Base-by-base conservation (phyloP, 495 filamentous ascomycete species). In the Friedmanniomyces simplex region DNA sequence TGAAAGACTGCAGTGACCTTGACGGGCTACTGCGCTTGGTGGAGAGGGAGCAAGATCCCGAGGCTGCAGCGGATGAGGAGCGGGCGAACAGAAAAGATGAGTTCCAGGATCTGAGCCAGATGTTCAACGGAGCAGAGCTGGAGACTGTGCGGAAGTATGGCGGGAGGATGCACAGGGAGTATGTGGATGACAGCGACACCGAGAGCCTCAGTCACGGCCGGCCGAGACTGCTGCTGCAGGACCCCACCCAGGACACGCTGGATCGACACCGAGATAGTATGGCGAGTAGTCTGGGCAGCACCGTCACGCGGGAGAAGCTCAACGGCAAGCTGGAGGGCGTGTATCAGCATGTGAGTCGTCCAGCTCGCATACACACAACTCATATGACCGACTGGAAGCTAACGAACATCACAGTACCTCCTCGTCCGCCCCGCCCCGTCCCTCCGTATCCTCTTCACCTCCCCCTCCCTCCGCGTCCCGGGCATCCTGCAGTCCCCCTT, bases 401-500 rank as follows among this genome's bases (percentile, higher is more conserved):
- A 55, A 21, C 21, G 18, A 1, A 25, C 20, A 24, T 21, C 16
- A 45, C 69, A 84, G 62, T 86, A 83, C 64, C 72, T 86, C 32
- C 75, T 84, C 50, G 71, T 86, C 42, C 78, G 82, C 1, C 82
- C 83, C 0, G 73, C 73, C 56, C 82, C 83, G 2, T 79, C 71
- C 55, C 71, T 85, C 3, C 75, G 78, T 24, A 79, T 84, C 57
- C 75, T 85, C n/a, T 85, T 85, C 70, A 76, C 80, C 42, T 82
- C 80, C 6, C 82, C 83, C 3, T 77, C 79, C 32, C 75, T 85
- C 26, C 80, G 82, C 21, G 74, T 84, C 25, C 82, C 83, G 0
- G 82, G 83, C 0, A 82, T 83, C 53, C 68, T 84, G 1, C 83
- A 86, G 66, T 81, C 78, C 5, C 76, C 72, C 49, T 82, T 86